Conservation (phyloP, 129 eudicot genomes). For the Logfia minima region DNA sequence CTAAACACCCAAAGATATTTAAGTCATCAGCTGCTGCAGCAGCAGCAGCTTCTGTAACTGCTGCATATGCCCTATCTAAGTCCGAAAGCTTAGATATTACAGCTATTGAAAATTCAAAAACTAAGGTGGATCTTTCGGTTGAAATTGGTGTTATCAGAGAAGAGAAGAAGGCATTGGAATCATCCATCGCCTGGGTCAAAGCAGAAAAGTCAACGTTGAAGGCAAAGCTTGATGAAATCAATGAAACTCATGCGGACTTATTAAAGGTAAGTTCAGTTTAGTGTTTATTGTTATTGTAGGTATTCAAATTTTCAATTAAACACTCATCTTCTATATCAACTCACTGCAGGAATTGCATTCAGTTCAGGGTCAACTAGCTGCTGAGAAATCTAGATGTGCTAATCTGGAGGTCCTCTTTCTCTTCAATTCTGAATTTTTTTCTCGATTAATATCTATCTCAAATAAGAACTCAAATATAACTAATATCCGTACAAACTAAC, state of each 20-base stretch:
- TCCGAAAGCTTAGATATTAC: slow-evolving; percentile 45
- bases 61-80: slow-evolving; percentile 83
- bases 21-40: slow-evolving; percentile 98
- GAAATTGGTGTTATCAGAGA: slow-evolving; percentile 50
- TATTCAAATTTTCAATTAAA: background rate
- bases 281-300: slow-evolving; percentile 2
- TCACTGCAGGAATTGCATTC: slow-evolving; percentile 78
- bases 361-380: slow-evolving; percentile 76
- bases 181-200: slow-evolving; percentile 55
- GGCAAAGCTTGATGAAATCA: slow-evolving; percentile 69
- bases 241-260: slow-evolving; percentile 61
- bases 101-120: slow-evolving; percentile 43
- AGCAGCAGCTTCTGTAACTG: slow-evolving; percentile 96
- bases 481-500: background rate
- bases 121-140: slow-evolving; percentile 52
- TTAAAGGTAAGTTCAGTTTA: slow-evolving; percentile 56
- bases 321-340: slow-evolving; percentile 15
- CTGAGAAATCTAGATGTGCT: slow-evolving; percentile 97
- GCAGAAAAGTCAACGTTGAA: slow-evolving; percentile 63
- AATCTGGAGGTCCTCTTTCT: slow-evolving; percentile 68
- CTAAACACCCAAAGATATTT: slow-evolving; percentile 62
- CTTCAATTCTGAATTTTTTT: background rate
- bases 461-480: background rate
- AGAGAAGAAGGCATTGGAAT: slow-evolving; percentile 69
- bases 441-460: background rate